Base-by-base conservation (phyloP, 768 basidiomycete genomes). In the Suillus subluteus region DNA sequence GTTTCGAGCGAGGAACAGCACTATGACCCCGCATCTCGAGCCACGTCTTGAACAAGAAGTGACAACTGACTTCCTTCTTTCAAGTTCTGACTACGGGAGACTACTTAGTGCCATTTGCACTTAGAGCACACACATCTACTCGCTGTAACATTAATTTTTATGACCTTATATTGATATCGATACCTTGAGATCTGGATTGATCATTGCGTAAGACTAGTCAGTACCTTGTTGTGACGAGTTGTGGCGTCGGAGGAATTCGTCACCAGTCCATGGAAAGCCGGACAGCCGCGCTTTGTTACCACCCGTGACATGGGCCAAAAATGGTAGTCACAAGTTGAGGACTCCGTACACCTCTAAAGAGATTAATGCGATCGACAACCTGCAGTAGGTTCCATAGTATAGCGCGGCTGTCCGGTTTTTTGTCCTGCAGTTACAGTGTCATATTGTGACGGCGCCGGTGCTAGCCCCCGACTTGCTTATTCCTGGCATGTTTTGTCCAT, bases 1-100 rank as follows among this genome's bases (percentile, higher is more conserved):
- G 95, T 79, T 99, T 99, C 84, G 97, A 99, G 77, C 91, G 97
- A 70, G 97, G 97, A 61, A 97, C 96, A 12, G 96, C 96, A 38
- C 79, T 98, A 56, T 97, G 41, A 61, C 13, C 26, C 12, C 38
- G 16, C 58, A 18, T 12, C 52, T 54, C 8, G 26, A 55, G 32
- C 16, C 16, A 15, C 23, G 15, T 26, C 50, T 58, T 11, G 56
- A 35, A 56, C 18, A 21, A 13, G 9, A 40, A 58, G 23, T 23
- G 26, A 58, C 13, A 15, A 5, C 37, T 40, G 3, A 16, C n/a
- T 40, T 41, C 8, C 4, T 18, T 40, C 58, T 59, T 26, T 9
- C 15, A 16, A 16, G 37, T n/a, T 58, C n/a, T 38, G n/a, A 38
- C n/a, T 58, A 16, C 8, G 55, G 55, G 26, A 35, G 35, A 50